Percentiles rank a stretch among this genome's conserved stretches.
Evolutionary conservation across 768 basidiomycete species (phyloP).

Genomic region (Cubamyces sp.): DNA sequence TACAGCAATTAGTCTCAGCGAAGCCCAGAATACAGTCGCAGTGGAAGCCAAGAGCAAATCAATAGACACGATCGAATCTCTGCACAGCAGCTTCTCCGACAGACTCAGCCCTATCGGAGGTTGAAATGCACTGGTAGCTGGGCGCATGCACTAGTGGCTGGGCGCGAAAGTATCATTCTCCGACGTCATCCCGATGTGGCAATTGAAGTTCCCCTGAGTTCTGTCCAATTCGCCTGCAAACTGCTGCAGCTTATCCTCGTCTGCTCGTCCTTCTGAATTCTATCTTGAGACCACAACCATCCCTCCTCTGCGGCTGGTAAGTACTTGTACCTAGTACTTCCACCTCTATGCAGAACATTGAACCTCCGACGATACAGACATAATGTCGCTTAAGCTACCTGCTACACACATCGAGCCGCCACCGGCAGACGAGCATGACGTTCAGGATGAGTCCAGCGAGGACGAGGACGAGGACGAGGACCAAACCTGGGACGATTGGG

Average conservation of each 20-base stretch:
- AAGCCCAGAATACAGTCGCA: background rate
- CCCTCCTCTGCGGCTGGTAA: too few species aligned
- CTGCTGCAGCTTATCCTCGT: background rate
- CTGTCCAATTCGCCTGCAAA: background rate
- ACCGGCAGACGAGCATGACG: conserved; percentile 10
- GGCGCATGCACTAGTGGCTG: background rate
- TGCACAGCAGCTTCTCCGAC: background rate
- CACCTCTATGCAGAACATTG: background rate
- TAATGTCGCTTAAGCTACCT: conserved; percentile 22
- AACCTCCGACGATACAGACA: background rate
- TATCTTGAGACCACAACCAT: too few species aligned
- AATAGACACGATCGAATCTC: background rate
- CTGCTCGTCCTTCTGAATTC: background rate
- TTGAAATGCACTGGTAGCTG: background rate
- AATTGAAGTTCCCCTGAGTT: conserved; percentile 2
- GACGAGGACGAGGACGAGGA: conserved; percentile 45
- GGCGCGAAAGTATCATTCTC: background rate
- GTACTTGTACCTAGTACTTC: too few species aligned
- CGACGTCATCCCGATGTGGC: conserved; percentile 16
- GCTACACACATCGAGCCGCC: conserved; percentile 12
- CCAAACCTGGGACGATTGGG: conserved; percentile 80
- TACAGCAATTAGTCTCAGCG: background rate
- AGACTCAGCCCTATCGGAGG: background rate
- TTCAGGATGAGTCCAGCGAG: conserved; percentile 22
- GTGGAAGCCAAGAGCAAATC: too few species aligned